Conservation (phyloP, 2,329 filamentous ascomycete genomes). For the Daldinia eschscholtzii region DNA sequence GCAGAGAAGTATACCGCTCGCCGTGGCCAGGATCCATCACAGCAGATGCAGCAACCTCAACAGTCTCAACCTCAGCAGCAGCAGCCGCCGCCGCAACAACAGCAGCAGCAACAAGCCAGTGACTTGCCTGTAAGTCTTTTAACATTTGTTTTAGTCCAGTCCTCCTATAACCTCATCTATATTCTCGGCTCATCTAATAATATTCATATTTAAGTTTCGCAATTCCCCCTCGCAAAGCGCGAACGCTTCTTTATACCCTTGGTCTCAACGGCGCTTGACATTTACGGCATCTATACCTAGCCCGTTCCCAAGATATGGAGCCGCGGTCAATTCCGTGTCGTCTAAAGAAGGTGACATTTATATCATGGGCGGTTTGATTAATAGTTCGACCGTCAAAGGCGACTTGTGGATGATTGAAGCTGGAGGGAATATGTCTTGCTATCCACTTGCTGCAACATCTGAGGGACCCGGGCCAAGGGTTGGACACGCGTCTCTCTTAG, state of each 20-base stretch:
- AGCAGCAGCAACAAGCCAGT: conserved; percentile 49
- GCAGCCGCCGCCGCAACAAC: conserved; percentile 57
- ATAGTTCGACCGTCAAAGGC: conserved; percentile 94
- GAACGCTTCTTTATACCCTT: conserved; percentile 90
- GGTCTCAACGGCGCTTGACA: conserved; percentile 90
- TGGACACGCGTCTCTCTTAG: conserved; percentile 91
- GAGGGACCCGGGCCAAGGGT: conserved; percentile 96
- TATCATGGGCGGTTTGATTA: conserved; percentile 96
- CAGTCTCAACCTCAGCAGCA: conserved; percentile 57
- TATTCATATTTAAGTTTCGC: conserved; percentile 59
- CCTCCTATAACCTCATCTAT: not conserved
- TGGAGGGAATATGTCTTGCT: conserved; percentile 87
- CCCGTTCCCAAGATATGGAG: conserved; percentile 96
- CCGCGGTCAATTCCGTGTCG: conserved; percentile 90
- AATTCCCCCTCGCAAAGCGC: conserved; percentile 63
- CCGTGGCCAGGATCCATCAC: conserved; percentile 66
- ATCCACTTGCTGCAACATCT: conserved; percentile 89
- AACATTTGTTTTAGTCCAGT: conserved; percentile 5
- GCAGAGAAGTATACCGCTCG: conserved; percentile 68
- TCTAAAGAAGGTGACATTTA: conserved; percentile 98
- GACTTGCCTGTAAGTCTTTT: conserved; percentile 57
- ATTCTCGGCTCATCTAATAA: conserved; percentile 20
- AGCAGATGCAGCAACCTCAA: conserved; percentile 56
- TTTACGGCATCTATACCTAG: conserved; percentile 86
- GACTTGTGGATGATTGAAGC: conserved; percentile 98